A percentile compares a stretch with the other conserved stretches of the same genome.
Conservation (phyloP, 768 basidiomycete genomes). For the Leccinum olivaceopallidum region DNA sequence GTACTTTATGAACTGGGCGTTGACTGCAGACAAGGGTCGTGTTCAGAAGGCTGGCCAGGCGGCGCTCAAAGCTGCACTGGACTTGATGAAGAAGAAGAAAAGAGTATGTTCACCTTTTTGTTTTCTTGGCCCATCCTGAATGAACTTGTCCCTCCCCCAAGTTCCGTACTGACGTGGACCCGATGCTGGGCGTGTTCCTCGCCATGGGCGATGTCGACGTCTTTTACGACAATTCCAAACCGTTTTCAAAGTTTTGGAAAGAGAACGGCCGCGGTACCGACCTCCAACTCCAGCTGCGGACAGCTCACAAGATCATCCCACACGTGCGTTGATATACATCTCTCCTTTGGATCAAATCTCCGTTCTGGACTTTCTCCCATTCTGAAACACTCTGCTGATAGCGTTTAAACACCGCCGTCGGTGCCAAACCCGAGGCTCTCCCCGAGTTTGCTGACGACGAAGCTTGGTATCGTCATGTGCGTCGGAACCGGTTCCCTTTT, state of each 20-base stretch:
- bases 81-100: slow-evolving; percentile 13
- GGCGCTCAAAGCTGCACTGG: slow-evolving; percentile 3
- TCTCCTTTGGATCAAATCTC: too few relatives aligned
- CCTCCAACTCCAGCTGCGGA: slow-evolving; percentile 25
- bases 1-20: slow-evolving; percentile 52
- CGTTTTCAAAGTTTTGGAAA: slow-evolving; percentile 38
- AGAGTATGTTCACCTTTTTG: slow-evolving; percentile 14
- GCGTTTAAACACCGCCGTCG: slow-evolving; percentile 35
- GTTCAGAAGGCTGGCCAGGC: slow-evolving; percentile 9
- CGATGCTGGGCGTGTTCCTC: slow-evolving; percentile 1
- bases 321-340: slow-evolving; percentile 35
- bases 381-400: slow-evolving; percentile 11
- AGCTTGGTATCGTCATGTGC: slow-evolving; percentile 36
- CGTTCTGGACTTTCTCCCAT: not conserved
- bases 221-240: slow-evolving; percentile 39
- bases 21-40: not conserved
- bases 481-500: slow-evolving; percentile 1
- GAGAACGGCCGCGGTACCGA: slow-evolving; percentile 27
- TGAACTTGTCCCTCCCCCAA: not conserved
- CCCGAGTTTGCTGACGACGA: slow-evolving; percentile 36
- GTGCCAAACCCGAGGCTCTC: slow-evolving; percentile 27
- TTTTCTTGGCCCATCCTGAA: not conserved
- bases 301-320: slow-evolving; percentile 37
- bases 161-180: slow-evolving; percentile 13
- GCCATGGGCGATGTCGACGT: slow-evolving; percentile 16